Base-by-base conservation (phyloP, 768 basidiomycete species). In the Pisolithus orientalis region DNA sequence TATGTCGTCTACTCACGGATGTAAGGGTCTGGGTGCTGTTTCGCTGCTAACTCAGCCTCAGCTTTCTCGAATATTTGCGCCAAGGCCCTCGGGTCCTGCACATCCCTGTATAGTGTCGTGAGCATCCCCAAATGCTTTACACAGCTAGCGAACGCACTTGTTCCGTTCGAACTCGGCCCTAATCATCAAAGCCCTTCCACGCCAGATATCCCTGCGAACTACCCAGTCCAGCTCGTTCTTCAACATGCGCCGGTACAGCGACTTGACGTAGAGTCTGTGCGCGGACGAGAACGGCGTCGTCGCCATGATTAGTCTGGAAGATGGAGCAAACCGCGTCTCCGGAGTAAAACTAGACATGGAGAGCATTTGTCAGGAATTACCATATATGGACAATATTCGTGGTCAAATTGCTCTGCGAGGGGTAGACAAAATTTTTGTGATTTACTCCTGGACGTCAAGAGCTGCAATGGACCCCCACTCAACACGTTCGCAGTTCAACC, bases 141-240 rank as follows among this genome's bases (percentile, higher is more conserved):
- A 21, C 28, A 6, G 14, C 27, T 13, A 9, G 21, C 17, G 43
- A 45, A 54, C 66, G 48, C 66, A 90, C 91, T 93, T 82, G 78
- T 97, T 93, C 59, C 78, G 73, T 74, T 98, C 95, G 66, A 98
- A 98, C 67, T 91, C 82, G 55, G 94, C 94, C 56, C 95, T 75
- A 57, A 98, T 90, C 68, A 85, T 74, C 61, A 94, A 70, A 11
- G 94, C 94, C 69, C 86, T 80, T 51, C 75, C 78, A 55, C 94
- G 80, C 92, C 92, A 97, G 1, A 91, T 64, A 62, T 93, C 88
- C 50, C 94, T 75, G 52, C 87, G 78, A 58, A 96, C 76, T 44
- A 81, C 84, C 95, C 95, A 98, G 70, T 98, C 85, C 49, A 95
- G 74, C 45, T 89, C 77, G 61, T 96, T 94, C 61, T 80, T 87